A percentile compares a stretch with the other conserved stretches of the same genome.
phyloP scores from a whole-genome alignment of 352 stramenopile genomes.

The Pythium apleroticum region DNA sequence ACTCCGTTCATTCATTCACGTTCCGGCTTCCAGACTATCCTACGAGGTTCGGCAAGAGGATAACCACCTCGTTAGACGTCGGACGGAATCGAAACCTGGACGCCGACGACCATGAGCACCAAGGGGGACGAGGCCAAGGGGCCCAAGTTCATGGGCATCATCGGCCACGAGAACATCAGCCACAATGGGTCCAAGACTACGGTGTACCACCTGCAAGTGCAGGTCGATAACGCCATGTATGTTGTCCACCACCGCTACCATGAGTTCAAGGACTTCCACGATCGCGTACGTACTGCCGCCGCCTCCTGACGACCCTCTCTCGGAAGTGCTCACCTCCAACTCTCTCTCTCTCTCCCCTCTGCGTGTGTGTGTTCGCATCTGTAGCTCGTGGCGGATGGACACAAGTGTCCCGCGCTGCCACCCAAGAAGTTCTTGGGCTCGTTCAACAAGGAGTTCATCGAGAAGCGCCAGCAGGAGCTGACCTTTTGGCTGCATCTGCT shows the following conservation, averaged over 20 bases:
- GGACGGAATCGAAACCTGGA: constrained; percentile 11
- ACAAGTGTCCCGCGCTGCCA: constrained; percentile 75
- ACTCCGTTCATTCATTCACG: constrained; percentile 1
- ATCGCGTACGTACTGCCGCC: constrained; percentile 48
- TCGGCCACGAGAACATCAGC: constrained; percentile 85
- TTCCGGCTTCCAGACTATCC: constrained; percentile 2
- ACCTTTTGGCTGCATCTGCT: constrained; percentile 86
- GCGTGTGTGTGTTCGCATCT: not conserved
- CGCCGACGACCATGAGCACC: constrained; percentile 34
- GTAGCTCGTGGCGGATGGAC: constrained; percentile 71
- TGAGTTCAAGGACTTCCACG: constrained; percentile 88
- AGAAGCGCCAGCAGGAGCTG: constrained; percentile 87
- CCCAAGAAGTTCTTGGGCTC: constrained; percentile 89
- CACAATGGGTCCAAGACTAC: constrained; percentile 87
- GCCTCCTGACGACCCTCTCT: too few species aligned
- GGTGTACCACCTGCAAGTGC: constrained; percentile 84
- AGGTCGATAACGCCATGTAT: constrained; percentile 74
- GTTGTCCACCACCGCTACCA: constrained; percentile 85
- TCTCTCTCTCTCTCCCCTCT: not conserved
- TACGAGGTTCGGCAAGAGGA: not conserved
- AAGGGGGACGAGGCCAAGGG: constrained; percentile 48
- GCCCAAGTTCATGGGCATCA: constrained; percentile 83
- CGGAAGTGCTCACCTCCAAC: too few species aligned
- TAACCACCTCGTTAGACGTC: not conserved
- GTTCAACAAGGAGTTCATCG: constrained; percentile 90